Conservation (phyloP, 495 filamentous ascomycete genomes). For the Penicillium robsamsonii region DNA sequence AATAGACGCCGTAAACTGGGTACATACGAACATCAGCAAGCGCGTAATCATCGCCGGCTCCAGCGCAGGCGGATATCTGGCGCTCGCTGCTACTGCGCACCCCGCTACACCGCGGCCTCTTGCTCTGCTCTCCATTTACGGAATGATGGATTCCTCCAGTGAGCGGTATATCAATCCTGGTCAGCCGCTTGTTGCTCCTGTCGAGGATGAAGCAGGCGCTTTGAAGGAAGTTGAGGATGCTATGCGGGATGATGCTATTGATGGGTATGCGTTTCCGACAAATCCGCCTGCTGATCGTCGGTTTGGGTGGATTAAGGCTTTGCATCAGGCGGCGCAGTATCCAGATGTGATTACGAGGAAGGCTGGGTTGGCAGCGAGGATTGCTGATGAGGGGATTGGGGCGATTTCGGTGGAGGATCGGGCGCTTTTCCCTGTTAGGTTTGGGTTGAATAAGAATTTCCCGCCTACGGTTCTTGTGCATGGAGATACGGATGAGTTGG, state of each 20-base stretch:
- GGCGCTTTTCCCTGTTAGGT: slow-evolving; percentile 1
- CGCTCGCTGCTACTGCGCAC: slow-evolving; percentile 2
- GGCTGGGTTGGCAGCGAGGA: not conserved
- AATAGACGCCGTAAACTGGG: slow-evolving; percentile 5
- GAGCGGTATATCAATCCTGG: not conserved
- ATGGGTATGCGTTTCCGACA: slow-evolving; percentile 5
- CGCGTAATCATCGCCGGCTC: slow-evolving; percentile 11
- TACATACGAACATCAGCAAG: slow-evolving; percentile 1
- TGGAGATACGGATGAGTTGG: slow-evolving; percentile 7
- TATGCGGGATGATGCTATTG: not conserved
- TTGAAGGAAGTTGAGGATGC: not conserved
- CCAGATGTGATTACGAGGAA: slow-evolving; percentile 1
- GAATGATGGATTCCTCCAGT: slow-evolving; percentile 1
- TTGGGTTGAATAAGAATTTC: not conserved
- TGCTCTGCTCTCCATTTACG: slow-evolving; percentile 5
- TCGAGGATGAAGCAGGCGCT: not conserved
- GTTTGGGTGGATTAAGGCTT: slow-evolving; percentile 4
- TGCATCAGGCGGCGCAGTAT: slow-evolving; percentile 5
- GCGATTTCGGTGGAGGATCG: slow-evolving; percentile 1
- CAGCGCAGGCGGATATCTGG: slow-evolving; percentile 13
- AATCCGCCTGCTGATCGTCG: not conserved
- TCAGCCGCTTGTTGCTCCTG: not conserved
- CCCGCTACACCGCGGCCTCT: not conserved
- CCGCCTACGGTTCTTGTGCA: slow-evolving; percentile 13
- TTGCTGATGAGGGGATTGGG: not conserved